Evolutionary conservation across 1,284 basidiomycete species (phyloP), one percentile per base, ranked within the genome.

Genomic region (Cutaneotrichosporon sp.): DNA sequence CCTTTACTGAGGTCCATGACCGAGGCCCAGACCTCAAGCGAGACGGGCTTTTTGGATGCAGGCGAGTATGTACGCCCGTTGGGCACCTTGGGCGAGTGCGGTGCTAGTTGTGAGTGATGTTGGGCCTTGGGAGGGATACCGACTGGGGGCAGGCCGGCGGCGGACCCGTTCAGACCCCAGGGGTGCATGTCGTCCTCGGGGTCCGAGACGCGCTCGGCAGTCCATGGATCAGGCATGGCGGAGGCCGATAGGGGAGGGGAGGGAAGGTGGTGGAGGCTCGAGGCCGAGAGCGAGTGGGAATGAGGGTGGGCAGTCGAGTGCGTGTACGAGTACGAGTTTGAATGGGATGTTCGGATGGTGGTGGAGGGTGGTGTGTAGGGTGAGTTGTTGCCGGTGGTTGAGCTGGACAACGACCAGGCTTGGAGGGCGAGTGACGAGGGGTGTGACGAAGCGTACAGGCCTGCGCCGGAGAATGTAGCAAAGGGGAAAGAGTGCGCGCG

Each of bases 1-100:
- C 78, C 78, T 61, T 76, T 77, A 60, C 71, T 74, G 31, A 65
- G 73, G 62, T 78, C 78, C 70, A 78, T 73, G 26, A 79, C 53
- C 30, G 65, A 63, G 0, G 76, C 76, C 71, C 69, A 67, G 3
- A 76, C 73, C 18, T 70, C 70, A n/a, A 74, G 58, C 9, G 63
- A 53, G 47, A 71, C 30, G 6, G 62, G 47, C 9, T 36, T 47
- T 16, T 56, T 56, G 52, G 42, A 51, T 34, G 51, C 40, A 46
- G 58, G 63, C 1, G 53, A 56, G 47, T 60, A 55, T 1, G 58
- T 42, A 21, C 57, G 57, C 32, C 52, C 57, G 40, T 51, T 56
- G 16, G 57, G 62, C 36, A 30, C 2, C 26, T 31, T 42, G 56
- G 34, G 56, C 11, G 38, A 31, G 38, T n/a, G 56, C 50, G 61